Base-by-base conservation (phyloP, 495 filamentous ascomycete genomes). In the Tuber indicum region DNA sequence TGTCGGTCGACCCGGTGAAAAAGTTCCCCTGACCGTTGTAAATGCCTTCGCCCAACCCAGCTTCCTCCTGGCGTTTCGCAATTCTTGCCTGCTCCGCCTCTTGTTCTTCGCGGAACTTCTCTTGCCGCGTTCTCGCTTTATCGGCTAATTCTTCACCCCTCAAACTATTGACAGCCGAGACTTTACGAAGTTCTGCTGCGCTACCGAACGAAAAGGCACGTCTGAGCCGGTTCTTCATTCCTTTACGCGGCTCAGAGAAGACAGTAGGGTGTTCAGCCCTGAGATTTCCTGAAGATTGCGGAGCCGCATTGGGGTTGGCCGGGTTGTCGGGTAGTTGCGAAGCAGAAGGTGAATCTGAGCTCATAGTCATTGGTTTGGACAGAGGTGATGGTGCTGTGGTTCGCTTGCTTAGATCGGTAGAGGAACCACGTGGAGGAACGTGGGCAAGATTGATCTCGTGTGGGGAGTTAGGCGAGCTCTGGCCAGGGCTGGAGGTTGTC, bases 191-290 rank as follows among this genome's bases (percentile, higher is more conserved):
- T 83, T 99, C 96, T 16, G 94, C 93, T 66, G 95, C 93, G 83
- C 96, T 98, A 32, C 96, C 94, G 85, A 99, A 99, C 0, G 96
- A 98, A 84, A 99, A 98, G 4, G 96, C 96, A 82, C 96, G 89
- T 75, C 96, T 88, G 71, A 99, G 86, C 73, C 95, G 88, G n/a
- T 92, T 94, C 75, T 96, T 96, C 86, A 97, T 95, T 74, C 90
- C 93, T 71, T 83, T 84, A 75, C 79, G 83, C 9, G 81, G 82
- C 79, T 95, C 93, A 71, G 89, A 92, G 49, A 98, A 86, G 16
- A 93, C 93, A 16, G 91, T 89, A 58, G 97, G 87, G 71, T 94
- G 92, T 82, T 92, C 89, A 3, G 92, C 90, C 17, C 94, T 94
- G 69, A 92, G 89, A 75, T 92, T 96, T 84, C 75, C 82, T 72